phyloP scores from a whole-genome alignment of 345 rosid species.

The Populus nigra region DNA sequence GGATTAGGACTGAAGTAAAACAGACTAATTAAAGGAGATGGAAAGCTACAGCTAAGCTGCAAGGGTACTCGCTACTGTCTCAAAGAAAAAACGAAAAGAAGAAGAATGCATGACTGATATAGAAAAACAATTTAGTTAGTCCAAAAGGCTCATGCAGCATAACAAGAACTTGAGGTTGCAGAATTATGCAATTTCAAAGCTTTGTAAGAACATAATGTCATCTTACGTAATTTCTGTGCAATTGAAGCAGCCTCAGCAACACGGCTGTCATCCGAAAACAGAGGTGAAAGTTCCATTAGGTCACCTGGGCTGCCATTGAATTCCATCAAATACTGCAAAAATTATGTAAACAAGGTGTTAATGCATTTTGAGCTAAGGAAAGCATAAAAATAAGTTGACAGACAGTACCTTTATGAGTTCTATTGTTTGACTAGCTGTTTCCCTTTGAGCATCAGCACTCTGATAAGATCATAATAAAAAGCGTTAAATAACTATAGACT shows the following conservation, averaged over 20 bases:
- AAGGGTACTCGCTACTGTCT: not conserved
- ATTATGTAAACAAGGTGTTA: slow-evolving; percentile 19
- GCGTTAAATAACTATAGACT: slow-evolving; percentile 1
- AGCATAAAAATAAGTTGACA: slow-evolving; percentile 13
- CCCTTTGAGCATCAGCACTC: slow-evolving; percentile 99
- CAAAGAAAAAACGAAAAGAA: not conserved
- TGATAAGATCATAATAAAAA: slow-evolving; percentile 32
- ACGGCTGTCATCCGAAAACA: slow-evolving; percentile 98
- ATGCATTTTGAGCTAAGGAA: slow-evolving; percentile 11
- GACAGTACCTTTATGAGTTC: slow-evolving; percentile 85
- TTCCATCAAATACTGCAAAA: slow-evolving; percentile 93
- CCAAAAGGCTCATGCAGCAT: not conserved
- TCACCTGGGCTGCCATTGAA: slow-evolving; percentile 98
- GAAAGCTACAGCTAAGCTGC: no score
- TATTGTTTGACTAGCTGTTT: slow-evolving; percentile 95
- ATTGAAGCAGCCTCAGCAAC: slow-evolving; percentile 99
- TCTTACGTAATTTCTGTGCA: slow-evolving; percentile 94
- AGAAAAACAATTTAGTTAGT: not conserved
- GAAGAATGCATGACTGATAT: not conserved
- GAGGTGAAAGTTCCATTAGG: slow-evolving; percentile 94
- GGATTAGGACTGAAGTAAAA: no score
- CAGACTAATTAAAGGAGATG: no score
- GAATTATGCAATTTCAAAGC: slow-evolving; percentile 7
- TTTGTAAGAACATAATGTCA: slow-evolving; percentile 6
- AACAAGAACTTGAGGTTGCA: not conserved